Base-by-base conservation (phyloP, 345 rosid species). In the Pugionium cornutum region DNA sequence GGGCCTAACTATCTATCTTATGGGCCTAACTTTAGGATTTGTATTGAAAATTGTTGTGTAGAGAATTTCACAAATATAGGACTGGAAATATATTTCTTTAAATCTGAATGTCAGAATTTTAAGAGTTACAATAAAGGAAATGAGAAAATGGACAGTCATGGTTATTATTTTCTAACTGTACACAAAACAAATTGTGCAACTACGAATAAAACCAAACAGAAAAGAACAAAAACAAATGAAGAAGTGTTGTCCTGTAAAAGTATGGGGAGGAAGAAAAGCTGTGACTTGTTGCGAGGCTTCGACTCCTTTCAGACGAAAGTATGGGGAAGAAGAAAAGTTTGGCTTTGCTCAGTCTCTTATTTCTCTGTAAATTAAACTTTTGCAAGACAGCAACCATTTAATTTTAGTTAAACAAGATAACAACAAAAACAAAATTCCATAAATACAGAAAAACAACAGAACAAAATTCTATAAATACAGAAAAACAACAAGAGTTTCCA, bases 261-360 rank as follows among this genome's bases (percentile, higher is more conserved):
- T 62, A 53, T 54, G 44, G 67, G 60, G 62, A 70, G 7, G 63
- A 55, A 27, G 53, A 71, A 72, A 72, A 64, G 76, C 70, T 72
- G 70, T 34, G 58, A 56, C 65, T 54, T 56, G 64, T 71, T 48
- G 58, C 6, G n/a, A 57, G 66, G 45, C 25, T 56, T 71, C 58
- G 47, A 31, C 69, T 63, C 26, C n/a, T 36, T 34, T 40, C 68
- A 37, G 68, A 70, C 75, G 56, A 56, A 18, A 53, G 18, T 18
- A 18, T 18, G 18, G 18, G 18, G 18, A 18, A 18, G 18, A 18
- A 18, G 18, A 18, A 37, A 63, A 55, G 64, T 46, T 62, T 46
- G 63, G 35, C 51, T 62, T 62, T 63, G 68, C 56, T 62, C 69
- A 70, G 64, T 45, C 35, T 59, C 59, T 68, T 58, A 48, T 59